Evolutionary conservation across 2,329 filamentous ascomycete genomes (phyloP).

Genomic region (Aspergillus latus): DNA sequence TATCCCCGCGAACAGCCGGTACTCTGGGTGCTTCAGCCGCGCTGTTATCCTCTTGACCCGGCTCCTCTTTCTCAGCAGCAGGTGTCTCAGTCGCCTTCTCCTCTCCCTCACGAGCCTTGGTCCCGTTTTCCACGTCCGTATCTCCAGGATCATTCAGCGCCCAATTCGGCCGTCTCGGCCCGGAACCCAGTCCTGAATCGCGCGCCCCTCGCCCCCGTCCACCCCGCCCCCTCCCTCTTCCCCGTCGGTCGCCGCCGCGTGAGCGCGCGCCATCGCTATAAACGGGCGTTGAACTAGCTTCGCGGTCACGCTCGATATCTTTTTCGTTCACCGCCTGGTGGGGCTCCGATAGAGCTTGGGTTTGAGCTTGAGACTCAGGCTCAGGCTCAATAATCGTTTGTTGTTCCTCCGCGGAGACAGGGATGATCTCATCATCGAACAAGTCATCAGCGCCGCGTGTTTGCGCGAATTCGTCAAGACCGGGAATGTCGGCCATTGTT

Average conservation of each 20-base stretch:
- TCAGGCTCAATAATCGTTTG: conserved; percentile 17
- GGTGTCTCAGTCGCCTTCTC: conserved; percentile 20
- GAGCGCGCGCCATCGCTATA: conserved; percentile 28
- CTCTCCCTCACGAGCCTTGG: conserved; percentile 14
- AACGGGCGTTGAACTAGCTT: conserved; percentile 8
- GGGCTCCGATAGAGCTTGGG: background rate
- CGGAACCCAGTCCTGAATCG: background rate
- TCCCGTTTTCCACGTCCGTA: conserved; percentile 13
- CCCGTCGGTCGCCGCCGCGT: conserved; percentile 34
- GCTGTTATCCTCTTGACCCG: conserved; percentile 20
- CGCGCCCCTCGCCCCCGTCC: conserved; percentile 15
- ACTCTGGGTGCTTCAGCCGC: conserved; percentile 31
- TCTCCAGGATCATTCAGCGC: conserved; percentile 19
- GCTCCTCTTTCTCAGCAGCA: conserved; percentile 16
- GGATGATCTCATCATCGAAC: conserved; percentile 53
- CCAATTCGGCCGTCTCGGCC: conserved; percentile 21
- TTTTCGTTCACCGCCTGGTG: conserved; percentile 12
- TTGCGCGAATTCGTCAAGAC: conserved; percentile 51
- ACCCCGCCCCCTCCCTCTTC: conserved; percentile 29
- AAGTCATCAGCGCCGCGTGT: conserved; percentile 52
- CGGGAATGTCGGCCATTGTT: conserved; percentile 18
- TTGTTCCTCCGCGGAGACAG: conserved; percentile 38
- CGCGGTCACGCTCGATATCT: conserved; percentile 2
- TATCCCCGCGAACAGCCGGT: conserved; percentile 55
- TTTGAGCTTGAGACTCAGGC: conserved; percentile 1